Evolutionary conservation across 2,329 filamentous ascomycete genomes (phyloP), one percentile per base, ranked within the genome.

Genomic region (Talaromyces sp.): DNA sequence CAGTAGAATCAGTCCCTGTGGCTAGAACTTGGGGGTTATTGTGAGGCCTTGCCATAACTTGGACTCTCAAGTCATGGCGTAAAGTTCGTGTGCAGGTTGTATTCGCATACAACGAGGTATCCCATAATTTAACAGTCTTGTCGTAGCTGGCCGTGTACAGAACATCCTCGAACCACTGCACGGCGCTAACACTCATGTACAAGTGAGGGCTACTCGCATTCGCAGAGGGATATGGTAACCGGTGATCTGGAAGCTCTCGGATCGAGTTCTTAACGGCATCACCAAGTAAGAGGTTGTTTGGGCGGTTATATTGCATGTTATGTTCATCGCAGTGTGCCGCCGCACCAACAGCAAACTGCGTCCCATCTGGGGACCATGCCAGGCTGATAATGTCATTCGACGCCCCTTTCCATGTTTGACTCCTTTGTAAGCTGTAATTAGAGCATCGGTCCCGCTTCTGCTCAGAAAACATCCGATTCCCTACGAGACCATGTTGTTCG

Each of bases 231-330:
- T 82, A 77, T 18, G 71, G 66, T 3, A 81, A 70, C 40, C 76
- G 77, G 67, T 88, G 85, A 56, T 84, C 79, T 0, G 82, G 78
- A 0, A 88, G 69, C 64, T 87, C 85, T 58, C 77, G 73, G 7
- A 87, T 68, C 1, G 66, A 67, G 23, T 76, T 78, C 1, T 67
- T 66, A 1, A 68, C 64, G 3, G 79, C 64, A 63, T 84, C 74
- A 1, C 85, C 85, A 40, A 84, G 69, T 1, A 87, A 67, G 0
- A 87, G 73, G 65, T 87, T 87, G 62, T 85, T 82, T 0, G 78
- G 75, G 44, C 82, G 75, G 62, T 88, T 88, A 67, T 88, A 88
- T 47, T 85, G 81, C 79, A 85, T 83, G n/a, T 80, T 83, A 53
- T 80, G 73, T 3, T 76, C 69, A 65, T 87, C 85, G 3, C 80